phyloP scores from a whole-genome alignment of 2,329 filamentous ascomycete genomes.

The Botrytis tulipae region DNA sequence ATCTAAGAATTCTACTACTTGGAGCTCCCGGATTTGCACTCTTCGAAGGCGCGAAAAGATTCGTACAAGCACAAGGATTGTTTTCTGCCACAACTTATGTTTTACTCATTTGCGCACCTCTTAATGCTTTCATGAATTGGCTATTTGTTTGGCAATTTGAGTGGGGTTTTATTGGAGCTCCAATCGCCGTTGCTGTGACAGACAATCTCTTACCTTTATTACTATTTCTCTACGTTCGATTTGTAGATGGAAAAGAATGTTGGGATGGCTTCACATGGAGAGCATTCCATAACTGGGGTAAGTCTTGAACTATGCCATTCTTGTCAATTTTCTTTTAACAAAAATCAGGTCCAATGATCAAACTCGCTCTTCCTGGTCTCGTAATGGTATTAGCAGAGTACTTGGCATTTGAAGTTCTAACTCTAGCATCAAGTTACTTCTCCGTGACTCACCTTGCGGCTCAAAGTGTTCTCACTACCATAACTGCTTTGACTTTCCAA shows the following conservation, averaged over 20 bases:
- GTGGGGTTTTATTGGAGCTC: conserved; percentile 75
- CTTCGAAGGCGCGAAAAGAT: conserved; percentile 77
- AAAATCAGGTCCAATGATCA: conserved; percentile 67
- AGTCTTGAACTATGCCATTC: conserved; percentile 14
- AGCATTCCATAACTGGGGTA: conserved; percentile 69
- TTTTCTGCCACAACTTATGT: conserved; percentile 80
- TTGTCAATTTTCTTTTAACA: conserved; percentile 19
- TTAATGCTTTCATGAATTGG: conserved; percentile 78
- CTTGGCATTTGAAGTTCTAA: conserved; percentile 88
- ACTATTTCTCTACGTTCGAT: conserved; percentile 72
- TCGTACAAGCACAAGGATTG: conserved; percentile 77
- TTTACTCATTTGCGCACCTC: conserved; percentile 69
- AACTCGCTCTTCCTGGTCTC: conserved; percentile 82
- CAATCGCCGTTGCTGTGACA: conserved; percentile 72
- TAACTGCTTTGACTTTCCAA: conserved; percentile 80
- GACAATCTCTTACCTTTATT: conserved; percentile 71
- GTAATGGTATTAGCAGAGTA: conserved; percentile 94
- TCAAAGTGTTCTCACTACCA: conserved; percentile 78
- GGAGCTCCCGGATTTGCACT: conserved; percentile 73
- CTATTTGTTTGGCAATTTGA: conserved; percentile 70
- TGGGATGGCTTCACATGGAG: conserved; percentile 76
- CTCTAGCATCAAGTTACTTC: conserved; percentile 76
- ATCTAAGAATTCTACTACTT: conserved; percentile 66
- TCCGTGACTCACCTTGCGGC: conserved; percentile 79
- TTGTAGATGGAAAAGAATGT: conserved; percentile 69